phyloP scores from a whole-genome alignment of 495 filamentous ascomycete genomes.

The Aspergillus cavernicola region DNA sequence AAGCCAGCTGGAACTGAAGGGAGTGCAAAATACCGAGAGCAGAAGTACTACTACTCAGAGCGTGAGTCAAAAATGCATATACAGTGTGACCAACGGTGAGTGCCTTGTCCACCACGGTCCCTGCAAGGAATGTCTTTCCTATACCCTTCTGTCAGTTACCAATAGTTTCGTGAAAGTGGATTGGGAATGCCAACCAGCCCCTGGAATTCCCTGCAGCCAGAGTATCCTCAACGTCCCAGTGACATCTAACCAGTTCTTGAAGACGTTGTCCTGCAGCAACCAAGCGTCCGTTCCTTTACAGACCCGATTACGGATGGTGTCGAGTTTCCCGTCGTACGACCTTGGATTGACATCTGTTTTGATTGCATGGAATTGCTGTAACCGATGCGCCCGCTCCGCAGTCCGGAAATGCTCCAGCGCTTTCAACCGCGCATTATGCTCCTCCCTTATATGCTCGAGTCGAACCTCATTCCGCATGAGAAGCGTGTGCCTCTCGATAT shows the following conservation, averaged over 20 bases:
- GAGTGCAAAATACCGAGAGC: not conserved
- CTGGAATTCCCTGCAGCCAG: not conserved
- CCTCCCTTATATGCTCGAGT: constrained; percentile 1
- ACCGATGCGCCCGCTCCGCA: not conserved
- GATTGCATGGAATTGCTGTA: not conserved
- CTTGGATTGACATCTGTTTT: constrained; percentile 1
- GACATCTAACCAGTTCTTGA: constrained; percentile 1
- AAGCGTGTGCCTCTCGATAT: constrained; percentile 5
- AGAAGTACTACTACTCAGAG: not conserved
- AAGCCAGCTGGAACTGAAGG: not conserved
- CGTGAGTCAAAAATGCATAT: not conserved
- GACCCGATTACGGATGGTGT: not conserved
- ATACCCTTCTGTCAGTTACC: not conserved
- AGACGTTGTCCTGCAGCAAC: not conserved
- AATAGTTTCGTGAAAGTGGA: too few species aligned
- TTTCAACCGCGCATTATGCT: not conserved
- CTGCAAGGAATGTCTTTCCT: constrained; percentile 1
- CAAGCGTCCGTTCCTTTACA: not conserved
- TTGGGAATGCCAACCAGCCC: not conserved
- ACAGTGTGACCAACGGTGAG: not conserved
- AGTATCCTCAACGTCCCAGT: not conserved
- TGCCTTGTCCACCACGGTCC: not conserved
- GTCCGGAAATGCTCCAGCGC: not conserved
- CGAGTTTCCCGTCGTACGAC: not conserved
- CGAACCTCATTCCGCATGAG: constrained; percentile 2